These are phyloP conservation scores for Cucurbita moschata DNA, from an alignment of 306 rosid genomes.

Conservation along the genomic window DNA sequence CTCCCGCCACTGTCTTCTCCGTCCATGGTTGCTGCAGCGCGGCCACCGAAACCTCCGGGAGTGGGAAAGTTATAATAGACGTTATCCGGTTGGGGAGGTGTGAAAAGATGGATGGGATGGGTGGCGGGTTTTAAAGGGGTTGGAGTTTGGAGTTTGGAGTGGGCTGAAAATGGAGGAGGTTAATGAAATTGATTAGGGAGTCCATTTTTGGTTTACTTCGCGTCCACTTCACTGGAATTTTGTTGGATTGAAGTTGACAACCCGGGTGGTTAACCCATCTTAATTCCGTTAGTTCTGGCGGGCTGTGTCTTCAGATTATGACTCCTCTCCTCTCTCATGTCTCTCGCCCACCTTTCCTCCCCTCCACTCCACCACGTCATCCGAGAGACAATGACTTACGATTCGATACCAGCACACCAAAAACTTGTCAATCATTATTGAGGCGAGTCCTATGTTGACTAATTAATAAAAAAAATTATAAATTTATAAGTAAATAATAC, in stretches of 20 bases:
- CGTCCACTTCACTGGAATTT: slow-evolving; percentile 94
- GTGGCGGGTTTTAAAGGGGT: not conserved
- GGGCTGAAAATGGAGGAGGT: slow-evolving; percentile 10
- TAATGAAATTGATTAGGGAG: slow-evolving; percentile 19
- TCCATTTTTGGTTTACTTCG: slow-evolving; percentile 35
- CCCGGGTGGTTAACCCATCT: slow-evolving; percentile 43
- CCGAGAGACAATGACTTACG: too few species aligned
- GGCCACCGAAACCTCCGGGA: not conserved
- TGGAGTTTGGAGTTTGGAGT: slow-evolving; percentile 5
- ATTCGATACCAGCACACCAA: too few species aligned
- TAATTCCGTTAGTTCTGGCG: slow-evolving; percentile 30
- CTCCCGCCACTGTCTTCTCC: slow-evolving; percentile 9
- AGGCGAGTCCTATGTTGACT: too few species aligned
- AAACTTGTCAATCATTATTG: too few species aligned
- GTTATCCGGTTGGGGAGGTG: not conserved
- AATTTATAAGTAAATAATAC: too few species aligned
- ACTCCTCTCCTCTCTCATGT: slow-evolving; percentile 20
- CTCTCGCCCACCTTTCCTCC: not conserved
- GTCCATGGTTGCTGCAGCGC: slow-evolving; percentile 16
- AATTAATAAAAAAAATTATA: too few species aligned
- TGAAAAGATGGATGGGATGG: not conserved
- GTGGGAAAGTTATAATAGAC: not conserved
- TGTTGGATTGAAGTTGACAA: slow-evolving; percentile 70
- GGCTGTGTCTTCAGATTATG: slow-evolving; percentile 15
- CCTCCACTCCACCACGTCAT: not conserved